A percentile compares a stretch with the other conserved stretches of the same genome.
Evolutionary conservation across 2,329 filamentous ascomycete species (phyloP).

Genomic region (Fusarium keratoplasticum): DNA sequence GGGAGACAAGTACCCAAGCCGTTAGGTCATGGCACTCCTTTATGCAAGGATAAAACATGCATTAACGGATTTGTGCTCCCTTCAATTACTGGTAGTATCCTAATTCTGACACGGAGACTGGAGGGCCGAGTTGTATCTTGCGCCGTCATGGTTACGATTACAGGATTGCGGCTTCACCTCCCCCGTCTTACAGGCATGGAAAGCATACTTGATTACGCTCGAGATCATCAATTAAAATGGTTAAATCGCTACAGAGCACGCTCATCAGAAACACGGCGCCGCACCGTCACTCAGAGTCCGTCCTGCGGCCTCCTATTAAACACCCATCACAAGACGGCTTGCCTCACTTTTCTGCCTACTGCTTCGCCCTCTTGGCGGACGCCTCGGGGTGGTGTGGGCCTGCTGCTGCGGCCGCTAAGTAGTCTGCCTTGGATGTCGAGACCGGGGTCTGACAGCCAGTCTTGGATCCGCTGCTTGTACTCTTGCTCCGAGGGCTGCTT

Average conservation of each 20-base stretch:
- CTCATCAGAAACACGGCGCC: background rate
- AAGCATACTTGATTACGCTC: background rate
- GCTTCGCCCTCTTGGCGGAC: background rate
- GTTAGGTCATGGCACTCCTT: background rate
- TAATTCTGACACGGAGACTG: background rate
- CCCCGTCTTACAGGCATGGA: background rate
- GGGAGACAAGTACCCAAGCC: background rate
- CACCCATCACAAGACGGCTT: background rate
- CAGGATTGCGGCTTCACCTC: background rate
- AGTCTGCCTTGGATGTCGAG: conserved; percentile 13
- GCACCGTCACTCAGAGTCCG: background rate
- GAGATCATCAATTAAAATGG: background rate
- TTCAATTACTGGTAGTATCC: background rate
- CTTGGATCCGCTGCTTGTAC: background rate
- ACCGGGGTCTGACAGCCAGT: conserved; percentile 13
- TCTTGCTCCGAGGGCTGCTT: background rate
- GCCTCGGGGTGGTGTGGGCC: background rate
- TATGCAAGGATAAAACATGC: background rate
- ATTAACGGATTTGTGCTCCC: background rate
- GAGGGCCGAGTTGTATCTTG: background rate
- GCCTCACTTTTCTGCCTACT: background rate
- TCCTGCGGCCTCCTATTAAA: background rate
- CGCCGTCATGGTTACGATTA: background rate
- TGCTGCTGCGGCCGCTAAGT: conserved; percentile 5
- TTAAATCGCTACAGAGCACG: background rate